Evolutionary conservation across 75 land plant species (phyloP), one percentile per base, ranked within the genome.

Genomic region (Cryptomeria japonica): DNA sequence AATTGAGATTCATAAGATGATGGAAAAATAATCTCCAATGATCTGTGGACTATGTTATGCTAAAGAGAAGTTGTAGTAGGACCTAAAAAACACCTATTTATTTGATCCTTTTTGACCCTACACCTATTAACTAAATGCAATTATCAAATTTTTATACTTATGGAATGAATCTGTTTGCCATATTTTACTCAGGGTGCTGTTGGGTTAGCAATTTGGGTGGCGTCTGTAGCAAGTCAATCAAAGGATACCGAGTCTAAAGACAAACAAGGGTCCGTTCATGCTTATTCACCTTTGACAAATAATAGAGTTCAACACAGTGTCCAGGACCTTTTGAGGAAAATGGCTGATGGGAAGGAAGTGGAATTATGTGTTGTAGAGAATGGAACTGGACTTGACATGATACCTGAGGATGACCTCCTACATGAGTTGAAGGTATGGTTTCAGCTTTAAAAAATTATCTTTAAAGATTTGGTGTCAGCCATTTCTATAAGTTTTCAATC

Each of bases 191-290:
- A 98, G 99, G 99, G 99, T 22, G 99, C 99, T 85, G 99, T 98
- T 86, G 99, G 99, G 56, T 93, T 98, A 72, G 99, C 99, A 77
- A 93, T 98, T 89, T 98, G 99, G 99, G 99, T 98, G 64, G 97
- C 99, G 36, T 95, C 99, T 34, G 93, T 97, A 34, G 92, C 96
- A 86, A 97, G 96, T 85, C 97, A 93, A 93, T 70, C 90, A 61
- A 93, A 92, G 87, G 93, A 92, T 68, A 86, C 15, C 56, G 93
- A 90, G 42, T 22, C 90, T 31, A 78, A 89, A 39, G 93, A 91
- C 75, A 19, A 86, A 53, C 89, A 87, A 70, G 72, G 85, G 73
- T 51, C 84, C 1, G 34, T 89, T 25, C 91, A 92, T 77, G 91
- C 88, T 34, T 94, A 95, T 89, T 87, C 93, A 83, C 83, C 90